Evolutionary conservation across 2,329 filamentous ascomycete genomes (phyloP), one percentile per base, ranked within the genome.

Genomic region (Botrytis aclada): DNA sequence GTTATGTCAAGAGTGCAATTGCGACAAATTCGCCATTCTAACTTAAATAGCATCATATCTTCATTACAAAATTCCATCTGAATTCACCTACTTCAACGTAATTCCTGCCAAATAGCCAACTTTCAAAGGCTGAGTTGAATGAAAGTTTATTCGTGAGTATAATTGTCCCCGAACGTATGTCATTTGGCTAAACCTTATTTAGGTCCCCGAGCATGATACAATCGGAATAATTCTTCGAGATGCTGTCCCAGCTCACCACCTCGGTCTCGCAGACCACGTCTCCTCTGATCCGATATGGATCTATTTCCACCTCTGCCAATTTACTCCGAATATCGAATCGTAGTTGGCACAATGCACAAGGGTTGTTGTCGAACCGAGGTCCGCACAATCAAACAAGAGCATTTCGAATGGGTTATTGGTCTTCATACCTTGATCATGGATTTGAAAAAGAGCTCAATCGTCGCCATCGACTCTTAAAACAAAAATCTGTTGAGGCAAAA

Each of bases 341-440:
- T 67, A 54, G 62, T 65, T 73, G 77, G 58, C 61, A 71, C 65
- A 79, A 76, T 29, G 80, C 83, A 61, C 86, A 87, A 54, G 51
- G 51, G 5, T 54, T 54, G 12, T 54, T 54, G n/a, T 54, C n/a
- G 14, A 54, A 16, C n/a, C 25, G 6, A 54, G 51, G 51, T 54
- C n/a, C 51, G n/a, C 51, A 54, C 14, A 54, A 54, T 54, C 51
- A 54, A 74, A 80, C 77, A 47, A 85, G 88, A 51, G 78, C 78
- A 51, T 87, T 88, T 74, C 85, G 86, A 74, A 84, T 88, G 73
- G 84, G 83, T 29, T 65, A 12, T 63, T 88, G 86, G 84, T 82
- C 84, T 12, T 83, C 81, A 43, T 83, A 82, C 62, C 76, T 83
- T 41, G 83, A 86, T 74, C 79, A 81, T 22, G 82, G 84, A 29